phyloP scores from a whole-genome alignment of 768 basidiomycete species.

The Podaxis sp. region DNA sequence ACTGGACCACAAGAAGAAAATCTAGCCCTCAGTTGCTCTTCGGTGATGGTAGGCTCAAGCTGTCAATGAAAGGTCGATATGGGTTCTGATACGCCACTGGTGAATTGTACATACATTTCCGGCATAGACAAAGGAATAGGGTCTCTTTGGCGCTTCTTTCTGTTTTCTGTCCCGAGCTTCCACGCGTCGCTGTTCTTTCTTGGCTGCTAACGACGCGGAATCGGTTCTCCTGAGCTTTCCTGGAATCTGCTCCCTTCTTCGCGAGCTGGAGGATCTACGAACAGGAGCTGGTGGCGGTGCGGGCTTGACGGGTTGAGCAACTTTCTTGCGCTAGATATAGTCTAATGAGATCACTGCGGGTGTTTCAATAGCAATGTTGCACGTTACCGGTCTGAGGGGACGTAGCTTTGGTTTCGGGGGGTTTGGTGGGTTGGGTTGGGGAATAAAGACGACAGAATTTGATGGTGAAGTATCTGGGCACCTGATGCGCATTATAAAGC shows the following conservation, averaged over 20 bases:
- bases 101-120: conserved; percentile 53
- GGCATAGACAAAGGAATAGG: conserved; percentile 43
- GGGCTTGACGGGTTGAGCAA: neutral
- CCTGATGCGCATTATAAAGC: conserved; percentile 6
- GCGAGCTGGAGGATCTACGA: conserved; percentile 9
- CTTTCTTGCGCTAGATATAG: conserved; percentile 3
- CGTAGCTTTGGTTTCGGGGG: neutral
- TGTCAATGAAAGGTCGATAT: conserved; percentile 16
- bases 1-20: conserved; percentile 37
- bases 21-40: conserved; percentile 26
- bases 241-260: conserved; percentile 13
- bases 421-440: neutral
- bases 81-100: neutral
- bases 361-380: neutral
- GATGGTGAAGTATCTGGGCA: conserved; percentile 11
- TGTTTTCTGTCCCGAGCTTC: conserved; percentile 22
- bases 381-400: conserved; percentile 4
- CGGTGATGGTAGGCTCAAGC: conserved; percentile 34
- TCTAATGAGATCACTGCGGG: neutral
- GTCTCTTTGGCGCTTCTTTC: conserved; percentile 18
- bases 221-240: conserved; percentile 10
- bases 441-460: neutral
- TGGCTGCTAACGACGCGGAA: conserved; percentile 3
- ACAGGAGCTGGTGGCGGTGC: neutral
- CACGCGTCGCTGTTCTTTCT: conserved; percentile 3